Evolutionary conservation across 2,329 filamentous ascomycete species (phyloP), one percentile per base, ranked within the genome.

Genomic region (Oidium heveae): DNA sequence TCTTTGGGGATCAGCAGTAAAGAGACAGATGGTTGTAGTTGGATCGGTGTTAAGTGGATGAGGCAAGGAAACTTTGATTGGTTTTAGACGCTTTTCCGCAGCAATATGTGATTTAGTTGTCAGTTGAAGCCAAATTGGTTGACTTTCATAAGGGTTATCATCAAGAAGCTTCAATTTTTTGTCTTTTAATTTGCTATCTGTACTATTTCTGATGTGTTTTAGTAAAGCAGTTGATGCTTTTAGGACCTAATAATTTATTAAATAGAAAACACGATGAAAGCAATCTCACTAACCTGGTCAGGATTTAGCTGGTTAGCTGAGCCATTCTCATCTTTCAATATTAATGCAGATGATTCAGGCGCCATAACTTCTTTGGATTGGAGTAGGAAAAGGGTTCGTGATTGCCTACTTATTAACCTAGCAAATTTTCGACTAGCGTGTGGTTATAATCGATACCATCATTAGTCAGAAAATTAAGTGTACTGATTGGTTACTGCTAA

Each of bases 61-160:
- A 51, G 86, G 85, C 54, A 94, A 72, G 60, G 73, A 62, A 63
- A 95, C 85, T 70, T 89, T 93, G 67, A 77, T 76, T 32, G 88
- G 87, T 72, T 93, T 89, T 60, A 94, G 74, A 55, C 79, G 76
- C 66, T 78, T 79, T 68, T 84, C 82, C 69, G 93, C 84, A 65
- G 69, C 66, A 54, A 81, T 76, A 68, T 81, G 76, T 60, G 74
- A 74, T 70, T 82, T 82, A 58, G 77, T 81, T 53, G 76, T 79
- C 59, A 82, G 66, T 37, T 71, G 77, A 47, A 82, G 70, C 74
- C 75, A 80, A 64, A 82, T 68, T 51, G 77, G 76, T 34, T 72
- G 71, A 43, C 70, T 69, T 18, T 68, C 68, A 53, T 37, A 24
- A 18, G 37, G 49, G 47, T 47, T 33, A 13, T 54, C 53, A 13